These are phyloP conservation scores for Xylaria flabelliformis DNA, from an alignment of 495 filamentous ascomycete genomes.

Conservation along the genomic window DNA sequence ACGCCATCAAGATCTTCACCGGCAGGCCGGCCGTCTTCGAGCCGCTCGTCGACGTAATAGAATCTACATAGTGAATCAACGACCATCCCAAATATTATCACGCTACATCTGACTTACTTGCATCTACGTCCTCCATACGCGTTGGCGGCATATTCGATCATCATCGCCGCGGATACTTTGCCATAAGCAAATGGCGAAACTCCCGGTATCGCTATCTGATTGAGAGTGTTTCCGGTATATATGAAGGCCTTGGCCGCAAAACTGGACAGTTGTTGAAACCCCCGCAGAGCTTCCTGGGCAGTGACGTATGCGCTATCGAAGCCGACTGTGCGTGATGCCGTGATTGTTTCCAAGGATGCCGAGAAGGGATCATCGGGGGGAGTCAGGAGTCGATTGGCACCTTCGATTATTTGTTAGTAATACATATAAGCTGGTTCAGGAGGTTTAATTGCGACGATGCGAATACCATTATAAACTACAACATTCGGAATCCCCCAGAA, in stretches of 20 bases:
- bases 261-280: not conserved
- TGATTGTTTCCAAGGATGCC: not conserved
- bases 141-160: not conserved
- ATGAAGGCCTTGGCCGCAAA: not conserved
- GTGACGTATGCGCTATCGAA: conserved; percentile 1
- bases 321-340: not conserved
- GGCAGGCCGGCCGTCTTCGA: not conserved
- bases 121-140: not conserved
- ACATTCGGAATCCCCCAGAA: not conserved
- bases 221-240: conserved; percentile 1
- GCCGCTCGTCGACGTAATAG: not conserved
- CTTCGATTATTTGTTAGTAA: not conserved
- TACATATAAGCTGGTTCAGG: too few species aligned
- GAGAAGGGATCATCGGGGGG: not conserved
- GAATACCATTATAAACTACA: not conserved
- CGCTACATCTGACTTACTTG: not conserved
- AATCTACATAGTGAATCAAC: not conserved
- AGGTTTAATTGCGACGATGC: not conserved
- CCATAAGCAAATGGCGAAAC: not conserved
- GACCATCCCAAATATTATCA: not conserved
- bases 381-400: not conserved
- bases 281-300: not conserved
- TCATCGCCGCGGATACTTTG: not conserved
- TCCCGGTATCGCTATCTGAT: not conserved
- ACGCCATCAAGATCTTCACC: not conserved